A percentile compares a stretch with the other conserved stretches of the same genome.
Evolutionary conservation across 768 basidiomycete species (phyloP).

Genomic region (Mycena filopes): DNA sequence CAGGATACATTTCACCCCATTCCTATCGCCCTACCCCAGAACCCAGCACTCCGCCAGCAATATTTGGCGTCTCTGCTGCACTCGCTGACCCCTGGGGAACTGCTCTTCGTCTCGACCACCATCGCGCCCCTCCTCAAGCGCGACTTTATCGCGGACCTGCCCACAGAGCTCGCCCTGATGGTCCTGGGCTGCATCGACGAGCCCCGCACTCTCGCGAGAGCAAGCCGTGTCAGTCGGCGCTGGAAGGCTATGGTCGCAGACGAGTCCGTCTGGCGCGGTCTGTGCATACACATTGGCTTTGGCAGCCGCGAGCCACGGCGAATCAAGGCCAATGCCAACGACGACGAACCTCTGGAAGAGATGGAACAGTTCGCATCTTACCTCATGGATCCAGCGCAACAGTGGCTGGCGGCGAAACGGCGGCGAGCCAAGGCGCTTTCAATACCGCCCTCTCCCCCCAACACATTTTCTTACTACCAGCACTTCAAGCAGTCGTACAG

Average conservation of each 20-base stretch:
- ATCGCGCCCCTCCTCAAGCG: constrained; percentile 73
- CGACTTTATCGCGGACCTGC: constrained; percentile 67
- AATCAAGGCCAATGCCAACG: constrained; percentile 31
- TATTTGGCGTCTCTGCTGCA: constrained; percentile 62
- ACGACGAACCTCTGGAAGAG: constrained; percentile 48
- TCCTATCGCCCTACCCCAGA: constrained; percentile 41
- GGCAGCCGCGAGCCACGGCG: constrained; percentile 38
- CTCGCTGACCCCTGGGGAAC: constrained; percentile 68
- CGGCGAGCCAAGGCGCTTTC: constrained; percentile 26
- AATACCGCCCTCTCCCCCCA: constrained; percentile 3
- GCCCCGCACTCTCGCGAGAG: constrained; percentile 74
- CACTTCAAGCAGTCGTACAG: constrained; percentile 81
- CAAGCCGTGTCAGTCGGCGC: constrained; percentile 72
- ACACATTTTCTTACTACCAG: constrained; percentile 66
- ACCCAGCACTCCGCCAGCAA: constrained; percentile 57
- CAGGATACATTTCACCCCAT: constrained; percentile 35
- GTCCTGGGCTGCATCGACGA: constrained; percentile 83
- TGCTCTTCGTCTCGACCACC: constrained; percentile 73
- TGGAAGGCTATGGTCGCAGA: constrained; percentile 81
- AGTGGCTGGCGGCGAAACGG: constrained; percentile 47
- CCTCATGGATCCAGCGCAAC: constrained; percentile 54
- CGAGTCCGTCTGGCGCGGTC: constrained; percentile 82
- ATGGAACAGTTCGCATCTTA: constrained; percentile 45
- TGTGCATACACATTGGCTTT: constrained; percentile 73
- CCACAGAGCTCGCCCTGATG: constrained; percentile 78